Base-by-base conservation (phyloP, 495 filamentous ascomycete genomes). In the Aspergillus cristatus region DNA sequence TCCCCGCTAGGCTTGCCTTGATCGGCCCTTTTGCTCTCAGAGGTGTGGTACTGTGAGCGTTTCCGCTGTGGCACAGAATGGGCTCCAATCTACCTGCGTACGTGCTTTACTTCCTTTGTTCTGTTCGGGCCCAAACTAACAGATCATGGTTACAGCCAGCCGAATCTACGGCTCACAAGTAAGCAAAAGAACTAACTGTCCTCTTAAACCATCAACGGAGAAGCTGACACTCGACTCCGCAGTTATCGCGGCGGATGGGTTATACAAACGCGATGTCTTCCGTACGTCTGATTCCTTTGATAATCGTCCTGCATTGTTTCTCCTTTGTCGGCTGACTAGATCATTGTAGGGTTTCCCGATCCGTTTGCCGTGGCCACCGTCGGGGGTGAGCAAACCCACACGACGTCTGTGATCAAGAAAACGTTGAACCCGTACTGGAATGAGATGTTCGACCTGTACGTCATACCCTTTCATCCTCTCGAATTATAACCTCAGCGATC, bases 391-490 rank as follows among this genome's bases (percentile, higher is more conserved):
- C 91, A 98, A 61, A 98, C 91, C 35, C 84, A 83, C 53, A 96
- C 93, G 15, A 97, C 91, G 5, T 79, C 79, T 12, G 93, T 97
- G 32, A 93, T 94, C 59, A 95, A 94, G 67, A 84, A 90, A 63
- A 97, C 91, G 2, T 65, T 98, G 64, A 97, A 95, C 56, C 91
- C 91, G 15, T 98, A 98, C 55, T 98, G 91, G 91, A 98, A 98
- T 60, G 93, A 98, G 65, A 84, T 76, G 50, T 98, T 98, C 62
- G 91, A 98, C 59, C 75, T 97, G 93, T 97, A 79, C 46, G 76
- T 54, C n/a, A n/a, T 45, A 32, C 41, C 18, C 26, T 38, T n/a
- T n/a, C n/a, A n/a, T n/a, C n/a, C n/a, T n/a, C n/a, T n/a, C n/a
- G n/a, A n/a, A n/a, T n/a, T n/a, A n/a, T n/a, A n/a, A n/a, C n/a